Percentiles rank a stretch among this genome's conserved stretches.
These are phyloP conservation scores for Erucastrum elatum DNA, from an alignment of 345 rosid genomes.

Conservation along the genomic window DNA sequence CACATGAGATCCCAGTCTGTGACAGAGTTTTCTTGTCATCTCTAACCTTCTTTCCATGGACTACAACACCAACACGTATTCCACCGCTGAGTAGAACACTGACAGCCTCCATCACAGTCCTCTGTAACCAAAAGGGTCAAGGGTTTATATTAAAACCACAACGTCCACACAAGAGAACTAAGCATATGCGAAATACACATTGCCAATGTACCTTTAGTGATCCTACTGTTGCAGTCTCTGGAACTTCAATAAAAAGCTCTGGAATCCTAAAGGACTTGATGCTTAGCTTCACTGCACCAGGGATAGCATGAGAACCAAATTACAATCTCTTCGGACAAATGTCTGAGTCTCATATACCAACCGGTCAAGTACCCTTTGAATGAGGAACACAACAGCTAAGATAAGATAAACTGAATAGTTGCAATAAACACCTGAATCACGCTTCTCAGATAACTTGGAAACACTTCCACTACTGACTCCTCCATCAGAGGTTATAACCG, in stretches of 20 bases:
- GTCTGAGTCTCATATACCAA: too few species aligned
- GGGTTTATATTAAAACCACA: neutral
- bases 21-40: conserved; percentile 73
- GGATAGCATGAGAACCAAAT: too few species aligned
- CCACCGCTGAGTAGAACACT: conserved; percentile 70
- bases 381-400: conserved; percentile 33
- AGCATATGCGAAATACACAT: too few species aligned
- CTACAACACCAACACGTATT: conserved; percentile 67
- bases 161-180: conserved; percentile 12
- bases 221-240: conserved; percentile 76
- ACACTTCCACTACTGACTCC: conserved; percentile 82
- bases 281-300: conserved; percentile 95
- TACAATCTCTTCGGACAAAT: too few species aligned
- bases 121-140: conserved; percentile 43
- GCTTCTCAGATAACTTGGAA: conserved; percentile 67
- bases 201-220: conserved; percentile 40
- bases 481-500: conserved; percentile 70
- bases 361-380: too few species aligned
- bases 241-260: conserved; percentile 84
- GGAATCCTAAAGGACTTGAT: conserved; percentile 90
- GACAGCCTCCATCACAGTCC: conserved; percentile 72
- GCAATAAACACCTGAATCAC: conserved; percentile 43
- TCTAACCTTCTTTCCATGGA: conserved; percentile 77
- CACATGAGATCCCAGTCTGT: conserved; percentile 64
- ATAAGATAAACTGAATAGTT: conserved; percentile 11